Base-by-base conservation (phyloP, 176 grass and related monocot genomes). In the Puya raimondii region DNA sequence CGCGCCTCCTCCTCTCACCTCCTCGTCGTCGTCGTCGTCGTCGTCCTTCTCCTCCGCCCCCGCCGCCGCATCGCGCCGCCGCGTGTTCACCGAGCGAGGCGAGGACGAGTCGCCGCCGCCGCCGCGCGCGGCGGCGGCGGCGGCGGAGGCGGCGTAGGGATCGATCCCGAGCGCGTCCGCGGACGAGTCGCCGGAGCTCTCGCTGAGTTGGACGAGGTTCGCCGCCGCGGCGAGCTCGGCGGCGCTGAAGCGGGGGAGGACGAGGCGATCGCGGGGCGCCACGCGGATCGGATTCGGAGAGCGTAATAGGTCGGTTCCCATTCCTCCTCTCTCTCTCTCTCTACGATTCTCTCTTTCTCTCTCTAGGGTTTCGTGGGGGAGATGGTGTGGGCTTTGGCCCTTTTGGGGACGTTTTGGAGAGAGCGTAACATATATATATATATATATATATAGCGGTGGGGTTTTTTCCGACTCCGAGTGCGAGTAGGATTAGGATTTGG, bases 201-300 rank as follows among this genome's bases (percentile, higher is more conserved):
- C 76, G 48, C 76, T 63, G 18, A 48, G 65, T 5, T 57, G 47
- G 10, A 67, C 17, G 15, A 68, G 76, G 54, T 80, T 78, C 58
- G 72, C 77, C 15, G 66, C 76, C 1, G 82, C 77, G 6, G 76
- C 29, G n/a, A 85, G 58, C 53, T 85, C 76, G 50, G 72, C 53
- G 33, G 72, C 72, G 18, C 29, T 59, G 49, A 78, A 78, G 23
- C 29, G 51, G 8, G 42, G 11, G 65, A 16, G 18, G 33, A 7
- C 9, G 22, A 3, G 15, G 59, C 3, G 73, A 66, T 42, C 33
- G 33, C 14, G 73, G 73, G 0, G 15, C 26, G 14, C 63, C 73
- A 15, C 63, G 66, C 11, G 75, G 29, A 2, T 69, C 75, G 7
- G 75, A 69, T n/a, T 53, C 65, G 14, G 66, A 61, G 56, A 20